A percentile compares a stretch with the other conserved stretches of the same genome.
phyloP scores from a whole-genome alignment of 2,329 filamentous ascomycete genomes.

The Penicillium freii region DNA sequence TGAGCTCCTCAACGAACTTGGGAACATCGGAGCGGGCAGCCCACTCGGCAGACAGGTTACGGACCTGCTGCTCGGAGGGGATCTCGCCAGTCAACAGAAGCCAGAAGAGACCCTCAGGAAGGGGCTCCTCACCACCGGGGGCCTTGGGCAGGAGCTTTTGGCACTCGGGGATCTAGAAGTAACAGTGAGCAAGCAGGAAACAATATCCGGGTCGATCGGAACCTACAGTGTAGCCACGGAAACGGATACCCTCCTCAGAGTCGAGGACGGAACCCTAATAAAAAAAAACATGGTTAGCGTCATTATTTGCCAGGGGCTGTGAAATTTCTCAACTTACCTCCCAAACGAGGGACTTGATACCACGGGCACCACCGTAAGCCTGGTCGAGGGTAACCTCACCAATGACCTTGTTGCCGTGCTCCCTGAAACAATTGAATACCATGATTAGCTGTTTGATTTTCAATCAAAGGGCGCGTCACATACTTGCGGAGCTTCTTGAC shows the following conservation, averaged over 20 bases:
- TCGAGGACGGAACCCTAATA: slow-evolving; percentile 83
- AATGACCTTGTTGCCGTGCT: slow-evolving; percentile 90
- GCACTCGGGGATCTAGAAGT: slow-evolving; percentile 81
- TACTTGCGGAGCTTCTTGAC: slow-evolving; percentile 98
- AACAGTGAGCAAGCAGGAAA: slow-evolving; percentile 19
- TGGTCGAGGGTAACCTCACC: slow-evolving; percentile 99
- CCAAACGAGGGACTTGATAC: slow-evolving; percentile 98
- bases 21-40: slow-evolving; percentile 94
- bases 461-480: slow-evolving; percentile 37
- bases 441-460: slow-evolving; percentile 19
- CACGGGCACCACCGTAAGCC: slow-evolving; percentile 98
- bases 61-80: slow-evolving; percentile 95
- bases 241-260: slow-evolving; percentile 97
- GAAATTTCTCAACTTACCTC: slow-evolving; percentile 55
- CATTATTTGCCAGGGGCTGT: neutral
- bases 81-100: slow-evolving; percentile 97
- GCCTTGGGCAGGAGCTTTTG: slow-evolving; percentile 97
- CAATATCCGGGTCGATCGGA: neutral
- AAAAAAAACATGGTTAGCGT: slow-evolving; percentile 12
- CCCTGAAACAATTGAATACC: slow-evolving; percentile 54
- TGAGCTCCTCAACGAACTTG: slow-evolving; percentile 98
- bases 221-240: slow-evolving; percentile 87
- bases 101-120: slow-evolving; percentile 99
- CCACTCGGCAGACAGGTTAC: slow-evolving; percentile 97
- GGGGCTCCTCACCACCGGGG: slow-evolving; percentile 91